Evolutionary conservation across 2,329 filamentous ascomycete species (phyloP).

Genomic region (Ramichloridium luteum): DNA sequence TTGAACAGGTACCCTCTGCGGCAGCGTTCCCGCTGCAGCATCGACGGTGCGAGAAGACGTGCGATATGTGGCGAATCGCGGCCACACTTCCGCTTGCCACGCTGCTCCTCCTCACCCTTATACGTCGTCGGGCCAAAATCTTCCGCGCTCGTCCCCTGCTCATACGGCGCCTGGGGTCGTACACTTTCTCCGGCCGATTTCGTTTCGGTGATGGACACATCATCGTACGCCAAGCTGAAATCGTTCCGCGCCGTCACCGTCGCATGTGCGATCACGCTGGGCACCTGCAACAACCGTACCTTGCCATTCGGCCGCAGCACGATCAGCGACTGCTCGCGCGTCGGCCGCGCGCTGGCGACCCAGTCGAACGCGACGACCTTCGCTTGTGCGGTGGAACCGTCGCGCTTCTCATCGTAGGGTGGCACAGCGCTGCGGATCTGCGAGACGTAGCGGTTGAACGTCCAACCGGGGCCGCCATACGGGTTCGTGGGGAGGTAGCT

Average conservation of each 20-base stretch:
- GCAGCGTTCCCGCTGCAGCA: constrained; percentile 41
- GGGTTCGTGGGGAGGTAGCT: constrained; percentile 17
- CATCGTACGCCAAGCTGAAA: constrained; percentile 19
- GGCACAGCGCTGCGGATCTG: constrained; percentile 30
- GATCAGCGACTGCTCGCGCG: constrained; percentile 38
- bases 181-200: constrained; percentile 5
- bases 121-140: constrained; percentile 18
- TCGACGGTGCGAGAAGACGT: constrained; percentile 16
- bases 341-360: constrained; percentile 31
- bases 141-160: constrained; percentile 12
- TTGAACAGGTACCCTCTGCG: constrained; percentile 46
- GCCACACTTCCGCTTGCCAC: constrained; percentile 6
- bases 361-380: constrained; percentile 51
- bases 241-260: constrained; percentile 34
- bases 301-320: constrained; percentile 40
- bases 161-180: constrained; percentile 9
- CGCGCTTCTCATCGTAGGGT: constrained; percentile 35
- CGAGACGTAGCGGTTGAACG: constrained; percentile 33
- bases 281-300: constrained; percentile 38
- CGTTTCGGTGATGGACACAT: constrained; percentile 15
- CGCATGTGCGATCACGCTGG: constrained; percentile 28
- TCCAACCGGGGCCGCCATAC: constrained; percentile 27
- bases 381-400: constrained; percentile 33
- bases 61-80: constrained; percentile 13
- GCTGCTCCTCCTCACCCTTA: constrained; percentile 7